A percentile compares a stretch with the other conserved stretches of the same genome.
Conservation (phyloP, 306 rosid genomes). For the Glycine latifolia region DNA sequence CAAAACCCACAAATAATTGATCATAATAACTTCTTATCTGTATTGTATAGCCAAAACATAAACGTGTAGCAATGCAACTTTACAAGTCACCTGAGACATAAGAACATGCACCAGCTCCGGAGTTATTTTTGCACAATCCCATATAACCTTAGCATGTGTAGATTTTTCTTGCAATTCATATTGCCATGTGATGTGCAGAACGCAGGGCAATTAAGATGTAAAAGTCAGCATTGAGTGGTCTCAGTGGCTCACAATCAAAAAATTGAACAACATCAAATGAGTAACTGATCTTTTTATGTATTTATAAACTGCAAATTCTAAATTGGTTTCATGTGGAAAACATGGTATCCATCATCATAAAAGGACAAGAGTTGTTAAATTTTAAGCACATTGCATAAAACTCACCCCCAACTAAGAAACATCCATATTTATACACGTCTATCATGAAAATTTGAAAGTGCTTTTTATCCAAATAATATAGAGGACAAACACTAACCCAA, state of each 20-base stretch:
- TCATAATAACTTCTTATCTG: background rate
- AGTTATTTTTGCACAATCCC: background rate
- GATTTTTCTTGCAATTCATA: background rate
- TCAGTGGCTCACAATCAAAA: background rate
- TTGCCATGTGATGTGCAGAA: background rate
- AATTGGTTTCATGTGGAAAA: background rate
- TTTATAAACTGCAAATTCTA: background rate
- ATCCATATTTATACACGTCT: background rate
- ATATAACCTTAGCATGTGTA: background rate
- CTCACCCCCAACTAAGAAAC: background rate
- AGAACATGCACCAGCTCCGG: background rate
- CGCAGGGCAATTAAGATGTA: background rate
- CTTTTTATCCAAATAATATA: background rate
- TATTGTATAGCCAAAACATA: background rate
- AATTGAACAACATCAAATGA: background rate
- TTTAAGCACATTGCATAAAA: background rate
- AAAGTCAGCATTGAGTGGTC: background rate
- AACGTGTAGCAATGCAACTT: background rate
- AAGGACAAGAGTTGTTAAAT: background rate
- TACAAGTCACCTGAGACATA: background rate
- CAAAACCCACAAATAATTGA: background rate
- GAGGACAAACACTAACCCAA: background rate
- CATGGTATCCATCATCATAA: background rate
- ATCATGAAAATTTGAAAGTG: constrained; percentile 2
- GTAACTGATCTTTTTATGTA: background rate